These are phyloP conservation scores for Hirsutella rhossiliensis DNA, from an alignment of 2,329 filamentous ascomycete genomes.

Conservation along the genomic window DNA sequence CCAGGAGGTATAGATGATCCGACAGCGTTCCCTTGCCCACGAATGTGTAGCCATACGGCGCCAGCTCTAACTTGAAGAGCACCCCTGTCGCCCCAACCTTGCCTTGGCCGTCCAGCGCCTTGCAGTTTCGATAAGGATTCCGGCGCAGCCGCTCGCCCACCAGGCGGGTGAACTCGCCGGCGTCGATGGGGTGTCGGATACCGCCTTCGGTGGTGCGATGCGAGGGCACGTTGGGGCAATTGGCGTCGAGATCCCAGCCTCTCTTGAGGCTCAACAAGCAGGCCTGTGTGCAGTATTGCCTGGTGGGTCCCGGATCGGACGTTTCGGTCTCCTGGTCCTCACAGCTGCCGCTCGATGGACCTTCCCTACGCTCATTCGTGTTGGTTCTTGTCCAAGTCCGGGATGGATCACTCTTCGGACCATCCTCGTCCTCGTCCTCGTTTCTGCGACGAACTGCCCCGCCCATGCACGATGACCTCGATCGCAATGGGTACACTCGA, in stretches of 20 bases:
- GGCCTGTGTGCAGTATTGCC: too few relatives aligned
- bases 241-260: too few relatives aligned
- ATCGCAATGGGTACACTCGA: too few relatives aligned
- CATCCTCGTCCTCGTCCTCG: too few relatives aligned
- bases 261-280: too few relatives aligned
- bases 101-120: not conserved
- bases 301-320: too few relatives aligned
- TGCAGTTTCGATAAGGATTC: conserved; percentile 5
- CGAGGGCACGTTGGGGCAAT: too few relatives aligned
- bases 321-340: conserved; percentile 6
- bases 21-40: too few relatives aligned
- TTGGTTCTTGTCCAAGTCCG: not conserved
- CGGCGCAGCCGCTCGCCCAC: conserved; percentile 4
- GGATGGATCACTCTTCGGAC: not conserved
- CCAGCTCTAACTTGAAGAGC: too few relatives aligned
- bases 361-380: not conserved
- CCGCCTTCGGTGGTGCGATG: too few relatives aligned
- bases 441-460: not conserved
- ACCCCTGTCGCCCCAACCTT: conserved; percentile 3
- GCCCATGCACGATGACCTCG: not conserved
- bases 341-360: not conserved
- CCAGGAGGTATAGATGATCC: too few relatives aligned
- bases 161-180: conserved; percentile 2
- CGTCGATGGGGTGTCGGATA: conserved; percentile 8
- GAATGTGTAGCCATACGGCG: too few relatives aligned